Conservation (phyloP, 805 yeast genomes). For the Suhomyces xylopsoci region DNA sequence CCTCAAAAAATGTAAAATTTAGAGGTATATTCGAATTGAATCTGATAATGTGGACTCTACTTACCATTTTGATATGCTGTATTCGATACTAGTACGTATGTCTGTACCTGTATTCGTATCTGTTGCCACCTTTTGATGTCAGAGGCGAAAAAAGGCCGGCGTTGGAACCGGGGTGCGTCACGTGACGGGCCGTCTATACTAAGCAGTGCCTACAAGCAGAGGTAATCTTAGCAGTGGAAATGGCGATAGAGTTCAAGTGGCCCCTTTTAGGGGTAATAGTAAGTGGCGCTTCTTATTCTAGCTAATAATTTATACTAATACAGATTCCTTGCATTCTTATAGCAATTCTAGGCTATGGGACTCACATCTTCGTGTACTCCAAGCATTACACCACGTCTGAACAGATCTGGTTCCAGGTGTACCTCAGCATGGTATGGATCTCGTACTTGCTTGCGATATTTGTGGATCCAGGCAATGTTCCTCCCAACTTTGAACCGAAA, state of each 20-base stretch:
- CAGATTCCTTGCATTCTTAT: conserved; percentile 67
- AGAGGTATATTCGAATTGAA: not conserved
- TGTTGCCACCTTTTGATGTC: not conserved
- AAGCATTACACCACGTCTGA: conserved; percentile 35
- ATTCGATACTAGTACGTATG: not conserved
- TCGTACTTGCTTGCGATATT: conserved; percentile 69
- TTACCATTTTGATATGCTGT: conserved; percentile 4
- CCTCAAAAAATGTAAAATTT: too few relatives aligned
- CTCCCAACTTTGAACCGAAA: conserved; percentile 42
- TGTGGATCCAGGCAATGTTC: conserved; percentile 68
- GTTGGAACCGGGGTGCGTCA: not conserved
- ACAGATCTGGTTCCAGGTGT: conserved; percentile 48
- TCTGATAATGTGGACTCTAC: not conserved
- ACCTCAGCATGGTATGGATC: conserved; percentile 62
- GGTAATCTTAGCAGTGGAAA: not conserved
- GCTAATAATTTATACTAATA: conserved; percentile 14
- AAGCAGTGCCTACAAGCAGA: not conserved
- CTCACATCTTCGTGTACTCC: conserved; percentile 55
- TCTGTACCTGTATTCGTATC: not conserved
- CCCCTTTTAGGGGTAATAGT: conserved; percentile 15
- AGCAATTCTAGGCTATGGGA: conserved; percentile 55
- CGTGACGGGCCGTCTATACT: not conserved
- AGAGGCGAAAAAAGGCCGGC: conserved; percentile 1
- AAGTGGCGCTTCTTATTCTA: conserved; percentile 9
- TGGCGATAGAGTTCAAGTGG: conserved; percentile 15